These are phyloP conservation scores for Panicum hallii DNA, from an alignment of 202 grass and related monocot species.

Conservation along the genomic window DNA sequence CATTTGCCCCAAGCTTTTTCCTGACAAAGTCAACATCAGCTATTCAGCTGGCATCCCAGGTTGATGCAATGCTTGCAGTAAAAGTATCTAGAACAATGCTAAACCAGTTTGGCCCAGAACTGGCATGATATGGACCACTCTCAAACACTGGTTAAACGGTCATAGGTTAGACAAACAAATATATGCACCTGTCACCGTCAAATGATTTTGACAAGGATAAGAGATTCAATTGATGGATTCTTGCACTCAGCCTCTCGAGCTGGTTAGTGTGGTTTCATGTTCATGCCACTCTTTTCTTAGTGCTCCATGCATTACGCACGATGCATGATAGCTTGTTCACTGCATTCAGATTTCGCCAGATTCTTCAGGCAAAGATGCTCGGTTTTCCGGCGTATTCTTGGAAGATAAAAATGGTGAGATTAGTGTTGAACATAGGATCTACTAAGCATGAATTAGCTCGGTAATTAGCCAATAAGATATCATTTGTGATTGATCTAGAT, in stretches of 20 bases:
- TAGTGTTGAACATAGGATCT: no score
- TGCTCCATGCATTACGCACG: constrained; percentile 12
- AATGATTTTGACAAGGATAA: constrained; percentile 39
- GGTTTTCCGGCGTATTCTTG: neutral
- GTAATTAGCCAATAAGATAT: no score
- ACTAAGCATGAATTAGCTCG: no score
- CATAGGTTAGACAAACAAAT: constrained; percentile 1
- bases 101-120: constrained; percentile 5
- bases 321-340: neutral
- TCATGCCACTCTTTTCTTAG: neutral
- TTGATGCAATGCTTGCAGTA: constrained; percentile 19
- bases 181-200: neutral
- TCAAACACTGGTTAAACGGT: constrained; percentile 9
- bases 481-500: no score
- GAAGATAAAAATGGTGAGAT: neutral
- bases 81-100: constrained; percentile 39
- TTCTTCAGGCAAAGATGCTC: neutral
- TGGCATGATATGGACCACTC: neutral
- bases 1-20: constrained; percentile 41
- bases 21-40: constrained; percentile 27
- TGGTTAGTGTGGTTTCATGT: neutral
- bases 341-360: constrained; percentile 1
- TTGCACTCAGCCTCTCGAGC: constrained; percentile 5
- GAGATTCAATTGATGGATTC: constrained; percentile 4
- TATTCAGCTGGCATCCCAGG: constrained; percentile 12